A percentile compares a stretch with the other conserved stretches of the same genome.
These are phyloP conservation scores for Ilyonectria destructans DNA, from an alignment of 2,329 filamentous ascomycete species.

Conservation along the genomic window DNA sequence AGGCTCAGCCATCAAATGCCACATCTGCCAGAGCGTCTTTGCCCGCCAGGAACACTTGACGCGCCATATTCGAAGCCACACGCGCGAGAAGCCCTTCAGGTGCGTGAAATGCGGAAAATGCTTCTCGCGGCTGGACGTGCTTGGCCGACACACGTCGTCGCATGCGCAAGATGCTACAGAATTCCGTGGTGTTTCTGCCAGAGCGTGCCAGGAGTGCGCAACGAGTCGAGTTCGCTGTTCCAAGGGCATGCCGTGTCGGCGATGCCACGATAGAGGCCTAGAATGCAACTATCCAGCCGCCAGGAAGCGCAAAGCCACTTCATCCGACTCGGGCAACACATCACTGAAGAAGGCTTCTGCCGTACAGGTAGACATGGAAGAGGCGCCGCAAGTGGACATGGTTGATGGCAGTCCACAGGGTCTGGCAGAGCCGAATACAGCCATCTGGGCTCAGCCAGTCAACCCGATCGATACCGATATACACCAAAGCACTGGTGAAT, in stretches of 20 bases:
- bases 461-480: neutral
- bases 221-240: constrained; percentile 37
- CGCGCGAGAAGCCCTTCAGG: constrained; percentile 36
- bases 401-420: neutral
- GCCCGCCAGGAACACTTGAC: constrained; percentile 36
- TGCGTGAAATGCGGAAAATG: constrained; percentile 35
- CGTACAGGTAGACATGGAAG: neutral
- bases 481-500: neutral
- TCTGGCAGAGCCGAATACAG: neutral
- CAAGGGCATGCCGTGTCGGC: constrained; percentile 32
- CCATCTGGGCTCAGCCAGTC: neutral
- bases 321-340: neutral
- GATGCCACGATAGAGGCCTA: constrained; percentile 30
- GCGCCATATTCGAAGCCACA: constrained; percentile 38
- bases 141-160: constrained; percentile 34
- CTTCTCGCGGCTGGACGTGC: constrained; percentile 37
- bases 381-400: neutral
- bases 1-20: constrained; percentile 13
- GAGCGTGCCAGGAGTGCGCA: constrained; percentile 39
- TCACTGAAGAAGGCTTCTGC: neutral
- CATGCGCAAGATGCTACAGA: constrained; percentile 3
- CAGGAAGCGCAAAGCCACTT: constrained; percentile 12
- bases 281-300: constrained; percentile 18
- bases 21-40: constrained; percentile 31
- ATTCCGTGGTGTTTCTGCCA: neutral